These are phyloP conservation scores for Echinochloa phyllopogon DNA, from an alignment of 176 grass and related monocot genomes.

Conservation along the genomic window DNA sequence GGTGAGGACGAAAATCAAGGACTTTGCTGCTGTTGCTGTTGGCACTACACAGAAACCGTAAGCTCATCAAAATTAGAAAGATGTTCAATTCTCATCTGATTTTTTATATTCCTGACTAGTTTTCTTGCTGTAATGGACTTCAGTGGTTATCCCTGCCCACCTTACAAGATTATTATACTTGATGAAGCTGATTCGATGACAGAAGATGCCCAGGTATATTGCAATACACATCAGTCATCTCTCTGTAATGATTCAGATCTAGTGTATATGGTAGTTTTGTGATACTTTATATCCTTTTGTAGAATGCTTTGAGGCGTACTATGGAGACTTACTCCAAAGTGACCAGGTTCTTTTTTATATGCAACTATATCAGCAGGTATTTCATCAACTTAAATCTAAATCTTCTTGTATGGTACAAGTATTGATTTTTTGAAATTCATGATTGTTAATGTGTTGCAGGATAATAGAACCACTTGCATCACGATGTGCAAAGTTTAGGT, in stretches of 20 bases:
- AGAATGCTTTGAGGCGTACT: slow-evolving; percentile 89
- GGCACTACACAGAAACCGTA: slow-evolving; percentile 65
- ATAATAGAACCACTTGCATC: slow-evolving; percentile 99
- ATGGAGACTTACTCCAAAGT: slow-evolving; percentile 97
- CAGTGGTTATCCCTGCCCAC: slow-evolving; percentile 92
- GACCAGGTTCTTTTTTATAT: slow-evolving; percentile 99
- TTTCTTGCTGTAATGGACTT: slow-evolving; percentile 37
- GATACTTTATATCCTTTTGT: slow-evolving; percentile 33
- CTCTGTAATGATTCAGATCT: slow-evolving; percentile 31
- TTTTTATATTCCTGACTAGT: slow-evolving; percentile 42
- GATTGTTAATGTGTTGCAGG: slow-evolving; percentile 50
- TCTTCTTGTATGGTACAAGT: slow-evolving; percentile 3
- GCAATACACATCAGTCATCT: slow-evolving; percentile 18
- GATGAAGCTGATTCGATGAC: slow-evolving; percentile 99
- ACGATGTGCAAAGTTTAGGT: slow-evolving; percentile 99
- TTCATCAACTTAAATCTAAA: slow-evolving; percentile 27
- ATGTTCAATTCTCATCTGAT: slow-evolving; percentile 6
- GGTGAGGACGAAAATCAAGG: slow-evolving; percentile 93
- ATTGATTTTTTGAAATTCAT: slow-evolving; percentile 12
- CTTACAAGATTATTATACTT: slow-evolving; percentile 98
- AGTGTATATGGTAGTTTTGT: slow-evolving; percentile 10
- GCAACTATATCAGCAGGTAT: slow-evolving; percentile 99
- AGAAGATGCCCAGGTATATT: slow-evolving; percentile 96
- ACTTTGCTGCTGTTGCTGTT: slow-evolving; percentile 98
- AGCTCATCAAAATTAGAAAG: slow-evolving; percentile 52